Base-by-base conservation (phyloP, 345 rosid genomes). In the Eucalyptus regnans region DNA sequence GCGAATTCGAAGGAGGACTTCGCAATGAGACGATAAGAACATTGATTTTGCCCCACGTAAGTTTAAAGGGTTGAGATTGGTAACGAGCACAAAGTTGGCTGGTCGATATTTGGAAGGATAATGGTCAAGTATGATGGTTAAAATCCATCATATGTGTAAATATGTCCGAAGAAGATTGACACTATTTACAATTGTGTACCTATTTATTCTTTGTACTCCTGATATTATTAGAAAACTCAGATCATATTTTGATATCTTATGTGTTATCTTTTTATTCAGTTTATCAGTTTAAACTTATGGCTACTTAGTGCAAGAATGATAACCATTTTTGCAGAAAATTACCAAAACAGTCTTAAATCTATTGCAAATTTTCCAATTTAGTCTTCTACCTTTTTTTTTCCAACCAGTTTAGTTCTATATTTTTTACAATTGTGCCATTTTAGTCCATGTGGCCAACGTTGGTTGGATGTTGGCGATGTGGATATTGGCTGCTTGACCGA, bases 401-500 rank as follows among this genome's bases (percentile, higher is more conserved):
- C 10, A 52, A 20, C 25, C 10, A 8, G 8, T 52, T 20, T 0
- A 1, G 25, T 52, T 52, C 58, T 52, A 52, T 7, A 0, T 52
- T 52, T 7, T 52, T 52, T 7, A 52, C 25, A 20, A 20, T 52
- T 1, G 25, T 8, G 25, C 1, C 10, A 20, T 52, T 20, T 20
- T 52, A 52, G 58, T 52, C 58, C 3, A 52, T 1, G 0, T 0
- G 0, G 10, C 25, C 25, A 52, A 52, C 4, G 3, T 52, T 52
- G 25, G 25, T 52, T 20, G 10, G 25, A 52, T 1, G 8, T 20
- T 0, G 4, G 10, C 0, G 0, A 4, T 52, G 58, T 52, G 25
- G 25, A 52, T 52, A 10, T 8, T 0, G 23, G 58, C 0, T 52
- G 1, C 10, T 52, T 1, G 0, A 52, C 0, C 7, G 2, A 52